Conservation (phyloP, 108 stramenopile genomes). For the Ochromonas danica region DNA sequence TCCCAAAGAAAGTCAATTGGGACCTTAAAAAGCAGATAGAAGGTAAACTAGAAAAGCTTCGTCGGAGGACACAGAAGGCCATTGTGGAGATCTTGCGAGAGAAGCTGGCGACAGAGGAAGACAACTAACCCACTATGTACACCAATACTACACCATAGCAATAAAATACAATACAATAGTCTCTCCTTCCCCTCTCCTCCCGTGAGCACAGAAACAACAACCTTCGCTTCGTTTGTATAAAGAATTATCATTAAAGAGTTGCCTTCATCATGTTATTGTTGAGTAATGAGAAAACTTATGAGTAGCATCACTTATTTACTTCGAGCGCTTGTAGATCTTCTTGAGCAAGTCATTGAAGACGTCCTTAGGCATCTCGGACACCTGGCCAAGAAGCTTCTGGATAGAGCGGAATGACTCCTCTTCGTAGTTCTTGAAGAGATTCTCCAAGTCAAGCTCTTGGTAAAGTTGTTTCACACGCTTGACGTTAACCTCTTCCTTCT, state of each 20-base stretch:
- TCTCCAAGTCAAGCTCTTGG: slow-evolving; percentile 70
- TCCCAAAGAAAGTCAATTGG: slow-evolving; percentile 51
- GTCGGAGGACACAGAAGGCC: slow-evolving; percentile 42
- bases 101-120: slow-evolving; percentile 39
- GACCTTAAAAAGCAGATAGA: slow-evolving; percentile 44
- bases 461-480: slow-evolving; percentile 80
- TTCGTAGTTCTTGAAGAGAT: slow-evolving; percentile 73
- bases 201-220: slow-evolving; percentile 11
- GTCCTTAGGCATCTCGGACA: slow-evolving; percentile 52
- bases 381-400: slow-evolving; percentile 57
- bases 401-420: slow-evolving; percentile 67
- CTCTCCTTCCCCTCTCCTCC: slow-evolving; percentile 12
- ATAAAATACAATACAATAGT: slow-evolving; percentile 18
- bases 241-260: slow-evolving; percentile 12
- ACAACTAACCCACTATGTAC: slow-evolving; percentile 25
- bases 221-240: slow-evolving; percentile 11
- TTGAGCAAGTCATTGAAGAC: slow-evolving; percentile 76
- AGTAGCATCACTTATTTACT: slow-evolving; percentile 58
- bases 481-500: slow-evolving; percentile 66
- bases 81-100: slow-evolving; percentile 47
- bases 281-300: slow-evolving; percentile 17
- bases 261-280: slow-evolving; percentile 16
- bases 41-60: slow-evolving; percentile 37
- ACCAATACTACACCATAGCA: slow-evolving; percentile 15
- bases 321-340: slow-evolving; percentile 92